Conservation (phyloP, 192 early-diverging fungal genomes). For the Chytriomyces hyalinus region DNA sequence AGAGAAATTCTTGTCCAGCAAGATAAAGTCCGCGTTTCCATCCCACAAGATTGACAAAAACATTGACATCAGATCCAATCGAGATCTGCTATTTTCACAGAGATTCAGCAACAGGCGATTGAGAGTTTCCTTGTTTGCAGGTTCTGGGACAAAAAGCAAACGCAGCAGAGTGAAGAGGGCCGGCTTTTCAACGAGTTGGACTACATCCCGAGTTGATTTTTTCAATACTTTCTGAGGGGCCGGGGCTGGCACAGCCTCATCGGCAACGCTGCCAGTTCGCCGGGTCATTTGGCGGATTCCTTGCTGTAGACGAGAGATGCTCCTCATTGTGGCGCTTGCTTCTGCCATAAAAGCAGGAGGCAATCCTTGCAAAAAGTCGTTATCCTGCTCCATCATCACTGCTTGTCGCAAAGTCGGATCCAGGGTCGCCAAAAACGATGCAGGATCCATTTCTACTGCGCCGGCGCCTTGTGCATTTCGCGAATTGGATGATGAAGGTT, state of each 20-base stretch:
- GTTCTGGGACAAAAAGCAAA: slow-evolving; percentile 86
- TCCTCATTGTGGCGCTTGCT: slow-evolving; percentile 51
- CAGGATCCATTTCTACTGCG: slow-evolving; percentile 55
- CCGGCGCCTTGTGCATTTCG: not conserved
- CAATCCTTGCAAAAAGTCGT: slow-evolving; percentile 45
- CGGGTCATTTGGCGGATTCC: slow-evolving; percentile 4
- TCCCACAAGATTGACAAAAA: slow-evolving; percentile 85
- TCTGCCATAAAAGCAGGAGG: slow-evolving; percentile 56
- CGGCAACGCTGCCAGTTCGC: slow-evolving; percentile 5
- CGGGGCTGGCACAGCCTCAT: not conserved
- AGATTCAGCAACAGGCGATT: slow-evolving; percentile 77
- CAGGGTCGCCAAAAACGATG: slow-evolving; percentile 61
- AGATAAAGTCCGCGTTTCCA: slow-evolving; percentile 74
- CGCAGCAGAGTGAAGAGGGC: slow-evolving; percentile 83
- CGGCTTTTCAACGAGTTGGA: slow-evolving; percentile 81
- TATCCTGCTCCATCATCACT: slow-evolving; percentile 59
- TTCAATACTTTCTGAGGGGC: slow-evolving; percentile 24
- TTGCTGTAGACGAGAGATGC: slow-evolving; percentile 8
- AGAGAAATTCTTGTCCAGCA: slow-evolving; percentile 77
- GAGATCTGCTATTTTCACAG: slow-evolving; percentile 86
- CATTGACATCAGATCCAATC: slow-evolving; percentile 82
- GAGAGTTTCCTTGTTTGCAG: slow-evolving; percentile 65
- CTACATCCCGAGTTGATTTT: slow-evolving; percentile 64
- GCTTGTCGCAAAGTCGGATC: slow-evolving; percentile 61
- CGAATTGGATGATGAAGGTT: slow-evolving; percentile 34